Percentiles rank a stretch among this genome's conserved stretches.
Evolutionary conservation across 106 monocot genomes (phyloP).

Genomic region (Acanthochlamys bracteata): DNA sequence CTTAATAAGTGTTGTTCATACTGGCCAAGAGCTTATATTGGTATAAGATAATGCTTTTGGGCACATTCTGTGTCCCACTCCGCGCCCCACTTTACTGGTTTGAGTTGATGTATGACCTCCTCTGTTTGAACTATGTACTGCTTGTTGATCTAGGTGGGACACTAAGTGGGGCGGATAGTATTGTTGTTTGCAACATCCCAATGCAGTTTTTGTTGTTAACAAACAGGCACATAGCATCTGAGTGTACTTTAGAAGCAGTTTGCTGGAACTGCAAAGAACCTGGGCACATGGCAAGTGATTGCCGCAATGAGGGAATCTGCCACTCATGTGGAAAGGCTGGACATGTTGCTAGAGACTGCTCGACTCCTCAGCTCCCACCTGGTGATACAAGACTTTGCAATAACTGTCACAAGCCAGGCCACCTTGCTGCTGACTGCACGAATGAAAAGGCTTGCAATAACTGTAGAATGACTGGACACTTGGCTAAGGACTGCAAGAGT

Average conservation of each 20-base stretch:
- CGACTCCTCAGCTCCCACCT: constrained; percentile 3
- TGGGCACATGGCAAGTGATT: constrained; percentile 62
- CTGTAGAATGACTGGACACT: constrained; percentile 65
- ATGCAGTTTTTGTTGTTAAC: background rate
- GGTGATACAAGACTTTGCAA: constrained; percentile 58
- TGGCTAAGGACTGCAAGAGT: constrained; percentile 69
- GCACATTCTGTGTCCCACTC: too few relatives aligned
- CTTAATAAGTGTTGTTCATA: too few relatives aligned
- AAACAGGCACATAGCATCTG: constrained; percentile 56
- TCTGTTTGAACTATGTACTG: too few relatives aligned
- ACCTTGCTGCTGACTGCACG: constrained; percentile 56
- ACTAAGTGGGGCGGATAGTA: too few relatives aligned
- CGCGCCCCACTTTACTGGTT: too few relatives aligned
- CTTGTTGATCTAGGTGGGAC: too few relatives aligned
- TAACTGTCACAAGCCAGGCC: constrained; percentile 66
- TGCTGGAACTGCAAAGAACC: constrained; percentile 91
- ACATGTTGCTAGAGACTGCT: constrained; percentile 68
- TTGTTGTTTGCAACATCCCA: background rate
- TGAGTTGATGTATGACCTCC: too few relatives aligned
- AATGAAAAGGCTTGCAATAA: constrained; percentile 85
- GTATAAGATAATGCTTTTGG: too few relatives aligned
- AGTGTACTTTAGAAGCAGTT: constrained; percentile 48
- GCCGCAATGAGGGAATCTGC: constrained; percentile 66
- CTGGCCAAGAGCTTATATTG: too few relatives aligned
- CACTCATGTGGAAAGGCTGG: constrained; percentile 64